These are phyloP conservation scores for Phaeosphaeriaceae sp. DNA, from an alignment of 2,329 filamentous ascomycete species.

Conservation along the genomic window DNA sequence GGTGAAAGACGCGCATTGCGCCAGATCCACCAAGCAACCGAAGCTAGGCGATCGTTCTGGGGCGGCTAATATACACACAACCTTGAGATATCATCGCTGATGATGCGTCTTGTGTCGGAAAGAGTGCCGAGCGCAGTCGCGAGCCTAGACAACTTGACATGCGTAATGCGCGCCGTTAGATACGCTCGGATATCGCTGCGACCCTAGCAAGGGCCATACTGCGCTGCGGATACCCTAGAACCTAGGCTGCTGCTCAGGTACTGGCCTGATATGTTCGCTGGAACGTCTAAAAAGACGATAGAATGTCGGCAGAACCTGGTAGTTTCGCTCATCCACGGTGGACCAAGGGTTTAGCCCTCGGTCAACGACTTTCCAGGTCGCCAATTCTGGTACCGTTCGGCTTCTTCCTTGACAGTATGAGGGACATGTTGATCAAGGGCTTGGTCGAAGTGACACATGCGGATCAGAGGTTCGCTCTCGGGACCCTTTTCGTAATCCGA, in stretches of 20 bases:
- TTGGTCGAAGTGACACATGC: conserved; percentile 59
- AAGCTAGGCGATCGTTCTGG: conserved; percentile 1
- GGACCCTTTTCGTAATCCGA: conserved; percentile 36
- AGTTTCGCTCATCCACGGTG: not conserved
- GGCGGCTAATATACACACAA: conserved; percentile 17
- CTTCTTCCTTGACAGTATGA: conserved; percentile 52
- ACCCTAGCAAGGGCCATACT: not conserved
- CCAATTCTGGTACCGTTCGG: conserved; percentile 54
- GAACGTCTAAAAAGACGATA: not conserved
- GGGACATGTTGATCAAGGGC: conserved; percentile 51
- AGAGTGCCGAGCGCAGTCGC: conserved; percentile 10
- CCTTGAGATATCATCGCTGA: not conserved
- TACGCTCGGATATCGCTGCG: not conserved
- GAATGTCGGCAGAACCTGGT: conserved; percentile 1
- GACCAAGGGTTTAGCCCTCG: conserved; percentile 14
- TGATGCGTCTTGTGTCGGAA: conserved; percentile 19
- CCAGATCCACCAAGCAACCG: conserved; percentile 7
- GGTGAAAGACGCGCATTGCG: conserved; percentile 6
- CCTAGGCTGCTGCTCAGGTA: not conserved
- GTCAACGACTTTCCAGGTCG: conserved; percentile 44
- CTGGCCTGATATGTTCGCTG: not conserved
- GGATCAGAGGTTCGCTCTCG: conserved; percentile 37
- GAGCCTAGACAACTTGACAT: not conserved
- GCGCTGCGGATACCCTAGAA: too few relatives aligned
- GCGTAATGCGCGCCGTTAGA: not conserved